Evolutionary conservation across 176 grass and related monocot genomes (phyloP), one percentile per base, ranked within the genome.

Genomic region (Aegilops speltoides): DNA sequence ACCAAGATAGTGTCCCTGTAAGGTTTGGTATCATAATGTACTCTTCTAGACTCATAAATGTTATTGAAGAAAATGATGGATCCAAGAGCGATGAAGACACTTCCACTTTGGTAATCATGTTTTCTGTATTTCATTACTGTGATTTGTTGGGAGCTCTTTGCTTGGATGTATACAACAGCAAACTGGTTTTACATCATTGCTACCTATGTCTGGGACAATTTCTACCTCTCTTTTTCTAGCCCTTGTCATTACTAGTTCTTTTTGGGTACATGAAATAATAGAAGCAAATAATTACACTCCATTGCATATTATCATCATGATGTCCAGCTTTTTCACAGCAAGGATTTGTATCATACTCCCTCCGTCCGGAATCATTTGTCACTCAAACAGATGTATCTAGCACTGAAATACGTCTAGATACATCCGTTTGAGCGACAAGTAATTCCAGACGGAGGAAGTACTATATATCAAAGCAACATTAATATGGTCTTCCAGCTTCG

Each of bases 21-120:
- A 93, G 92, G 73, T 98, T 98, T 66, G 97, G 94, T 60, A 68
- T 98, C 72, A 84, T 98, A 88, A 81, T 98, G 78, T 96, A 96
- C 88, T 98, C 97, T 40, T 96, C 94, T 70, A 94, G 78, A 83
- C 72, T 91, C 77, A 82, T 96, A 46, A 90, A 90, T 64, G 45
- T 16, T 76, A 86, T 96, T 86, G 88, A 91, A 88, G 87, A 91
- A 91, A 98, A 86, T 91, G 48, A 86, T 90, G 87, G 81, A 60
- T 75, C 87, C 46, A 89, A 80, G 71, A 86, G 74, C 19, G 10
- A 50, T 32, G 91, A 89, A 63, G 95, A 96, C 77, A 79, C 85
- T 79, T 94, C 97, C 33, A 88, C 89, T 86, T 87, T 98, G 90
- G 97, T 98, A 98, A 94, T 63, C 41, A 23, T 68, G 37, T 93